Base-by-base conservation (phyloP, 192 early-diverging fungal genomes). In the Coemansia sp. region DNA sequence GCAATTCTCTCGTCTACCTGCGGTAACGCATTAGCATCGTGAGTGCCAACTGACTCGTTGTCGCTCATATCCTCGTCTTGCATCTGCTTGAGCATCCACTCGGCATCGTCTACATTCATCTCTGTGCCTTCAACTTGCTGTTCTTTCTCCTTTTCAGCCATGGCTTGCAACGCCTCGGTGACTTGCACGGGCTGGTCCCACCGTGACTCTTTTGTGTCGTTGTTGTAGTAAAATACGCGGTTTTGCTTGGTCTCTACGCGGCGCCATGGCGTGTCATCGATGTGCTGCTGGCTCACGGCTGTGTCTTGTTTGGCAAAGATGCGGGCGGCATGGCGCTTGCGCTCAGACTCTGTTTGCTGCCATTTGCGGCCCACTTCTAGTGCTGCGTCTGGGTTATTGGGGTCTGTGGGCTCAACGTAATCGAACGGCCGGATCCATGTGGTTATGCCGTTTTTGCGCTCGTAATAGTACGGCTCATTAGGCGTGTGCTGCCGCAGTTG, bases 81-180 rank as follows among this genome's bases (percentile, higher is more conserved):
- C 72, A 81, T 81, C 54, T 81, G 72, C 26, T 67, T 59, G 25
- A 81, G 56, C 79, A 81, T 81, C 79, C 79, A 81, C 45, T 81
- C 79, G 2, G 73, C 79, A 26, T 81, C 79, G 17, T 81, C 79
- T 0, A 29, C 69, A 31, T 66, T 65, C 69, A 75, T 68, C 39
- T 81, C 79, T 0, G 70, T 72, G 6, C 72, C 72, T 16, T 23
- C 64, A 2, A 19, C 38, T 3, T 51, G 41, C 11, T 8, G 35
- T 16, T 51, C 45, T 1, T 58, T 6, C 14, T 70, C 26, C 27
- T 57, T 41, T 6, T 19, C n/a, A 11, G 29, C 22, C 12, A 21
- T 21, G 25, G 26, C n/a, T 9, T 14, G n/a, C 14, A 54, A 22
- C 3, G 12, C 45, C 0, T 58, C 39, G 6, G 52, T 59, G 0